Evolutionary conservation across 31 red algal genomes (phyloP), one percentile per base, ranked within the genome.

Genomic region (Asparagopsis taxiformis): DNA sequence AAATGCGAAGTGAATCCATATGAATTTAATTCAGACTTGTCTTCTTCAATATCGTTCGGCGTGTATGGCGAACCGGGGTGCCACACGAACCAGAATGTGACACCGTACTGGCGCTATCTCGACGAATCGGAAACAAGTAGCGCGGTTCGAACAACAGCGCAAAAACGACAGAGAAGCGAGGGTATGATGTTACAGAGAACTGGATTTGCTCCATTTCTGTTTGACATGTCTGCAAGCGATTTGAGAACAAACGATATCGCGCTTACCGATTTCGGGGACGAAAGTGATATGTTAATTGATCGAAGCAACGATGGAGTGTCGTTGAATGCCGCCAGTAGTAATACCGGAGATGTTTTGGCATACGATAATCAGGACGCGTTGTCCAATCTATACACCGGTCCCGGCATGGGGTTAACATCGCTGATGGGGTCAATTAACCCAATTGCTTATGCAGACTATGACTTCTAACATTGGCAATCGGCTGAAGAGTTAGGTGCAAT

Each of bases 371-470:
- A 67, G 25, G 64, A 58, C 21, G 54, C 36, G 26, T 55, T 69
- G 48, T 55, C 68, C 1, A 69, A 46, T 55, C 52, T 80, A 49
- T 80, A 80, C 54, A 69, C 46, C 54, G 65, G 34, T 32, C 31
- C 55, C 3, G 69, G 50, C 54, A 10, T 80, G 62, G 56, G 34
- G 10, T 80, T 68, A 24, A 34, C 62, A 28, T 80, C 76, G 9
- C 62, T 80, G 3, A 80, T 80, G 33, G 39, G 62, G 8, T 80
- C 76, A 58, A 69, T 80, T 55, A 80, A 80, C 58, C 62, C 76
- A 2, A 55, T 80, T 33, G 76, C 76, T 59, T 49, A 43, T 46
- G 62, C 76, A 26, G 76, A 80, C 53, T 80, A 80, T 25, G 76
- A 53, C 38, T 80, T 80, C n/a, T 80, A 80, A 36, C 41, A 9